These are phyloP conservation scores for Tulasnella sp. DNA, from an alignment of 768 basidiomycete genomes.

Conservation along the genomic window DNA sequence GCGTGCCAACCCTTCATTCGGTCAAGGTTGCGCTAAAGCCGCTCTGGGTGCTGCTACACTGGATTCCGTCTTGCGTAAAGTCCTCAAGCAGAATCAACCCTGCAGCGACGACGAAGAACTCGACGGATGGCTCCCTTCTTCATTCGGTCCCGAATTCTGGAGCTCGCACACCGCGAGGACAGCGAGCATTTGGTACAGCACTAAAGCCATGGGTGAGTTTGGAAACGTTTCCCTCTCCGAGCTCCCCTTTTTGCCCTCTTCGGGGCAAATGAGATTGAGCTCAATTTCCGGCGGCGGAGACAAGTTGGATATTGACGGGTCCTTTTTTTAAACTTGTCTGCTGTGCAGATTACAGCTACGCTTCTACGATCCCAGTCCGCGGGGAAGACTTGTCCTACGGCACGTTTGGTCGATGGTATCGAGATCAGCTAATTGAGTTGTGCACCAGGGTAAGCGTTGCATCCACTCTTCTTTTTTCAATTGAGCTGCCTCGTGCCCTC, in stretches of 20 bases:
- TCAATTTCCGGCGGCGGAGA: neutral
- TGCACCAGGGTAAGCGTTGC: constrained; percentile 14
- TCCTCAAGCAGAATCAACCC: neutral
- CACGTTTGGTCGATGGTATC: constrained; percentile 20
- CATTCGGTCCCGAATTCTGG: constrained; percentile 17
- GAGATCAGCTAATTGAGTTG: constrained; percentile 19
- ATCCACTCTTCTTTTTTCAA: neutral
- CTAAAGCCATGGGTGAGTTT: constrained; percentile 1
- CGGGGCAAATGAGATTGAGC: neutral
- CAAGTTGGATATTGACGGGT: neutral
- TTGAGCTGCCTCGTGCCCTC: neutral
- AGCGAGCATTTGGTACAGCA: constrained; percentile 14
- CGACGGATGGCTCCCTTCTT: neutral
- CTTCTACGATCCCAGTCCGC: constrained; percentile 13
- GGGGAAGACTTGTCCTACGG: constrained; percentile 17
- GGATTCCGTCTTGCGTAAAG: constrained; percentile 1
- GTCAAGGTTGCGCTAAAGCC: constrained; percentile 23
- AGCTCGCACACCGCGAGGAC: neutral
- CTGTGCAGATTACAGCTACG: constrained; percentile 19
- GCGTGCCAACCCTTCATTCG: constrained; percentile 20
- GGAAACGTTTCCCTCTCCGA: neutral
- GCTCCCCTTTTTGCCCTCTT: neutral
- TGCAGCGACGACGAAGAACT: neutral
- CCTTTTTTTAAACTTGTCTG: neutral
- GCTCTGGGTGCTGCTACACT: constrained; percentile 16